Conservation (phyloP, 164 flowering plant species). For the Vitis labrusca region DNA sequence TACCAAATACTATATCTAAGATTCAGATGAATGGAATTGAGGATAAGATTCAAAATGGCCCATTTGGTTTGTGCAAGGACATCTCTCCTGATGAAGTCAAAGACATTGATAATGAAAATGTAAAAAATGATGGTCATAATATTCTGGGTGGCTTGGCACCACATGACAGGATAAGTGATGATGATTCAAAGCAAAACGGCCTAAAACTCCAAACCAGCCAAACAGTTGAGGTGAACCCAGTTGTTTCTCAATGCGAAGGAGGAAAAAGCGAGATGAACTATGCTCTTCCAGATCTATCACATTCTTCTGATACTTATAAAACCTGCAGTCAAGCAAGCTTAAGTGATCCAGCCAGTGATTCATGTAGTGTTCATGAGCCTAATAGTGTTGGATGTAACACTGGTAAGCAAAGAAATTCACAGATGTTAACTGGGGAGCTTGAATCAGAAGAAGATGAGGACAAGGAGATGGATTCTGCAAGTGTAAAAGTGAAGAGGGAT, state of each 20-base stretch:
- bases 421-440: constrained; percentile 6
- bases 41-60: constrained; percentile 13
- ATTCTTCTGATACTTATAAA: constrained; percentile 13
- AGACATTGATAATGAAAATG: constrained; percentile 25
- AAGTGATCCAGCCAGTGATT: constrained; percentile 20
- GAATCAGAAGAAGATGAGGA: constrained; percentile 42
- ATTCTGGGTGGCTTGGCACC: constrained; percentile 13
- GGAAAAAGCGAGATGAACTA: constrained; percentile 10
- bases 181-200: constrained; percentile 17
- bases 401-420: constrained; percentile 14
- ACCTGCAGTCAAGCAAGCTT: constrained; percentile 20
- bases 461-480: constrained; percentile 36
- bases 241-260: constrained; percentile 13
- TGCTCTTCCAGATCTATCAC: constrained; percentile 18
- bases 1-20: constrained; percentile 11
- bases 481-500: constrained; percentile 68
- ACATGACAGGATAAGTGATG: constrained; percentile 17
- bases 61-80: constrained; percentile 8
- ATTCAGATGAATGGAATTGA: constrained; percentile 25
- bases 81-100: constrained; percentile 9
- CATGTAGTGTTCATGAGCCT: constrained; percentile 25
- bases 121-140: constrained; percentile 16
- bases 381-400: constrained; percentile 9
- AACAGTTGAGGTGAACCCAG: constrained; percentile 10
- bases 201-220: constrained; percentile 16